phyloP scores from a whole-genome alignment of 2,329 filamentous ascomycete species.

The Cladosporium colombiae region DNA sequence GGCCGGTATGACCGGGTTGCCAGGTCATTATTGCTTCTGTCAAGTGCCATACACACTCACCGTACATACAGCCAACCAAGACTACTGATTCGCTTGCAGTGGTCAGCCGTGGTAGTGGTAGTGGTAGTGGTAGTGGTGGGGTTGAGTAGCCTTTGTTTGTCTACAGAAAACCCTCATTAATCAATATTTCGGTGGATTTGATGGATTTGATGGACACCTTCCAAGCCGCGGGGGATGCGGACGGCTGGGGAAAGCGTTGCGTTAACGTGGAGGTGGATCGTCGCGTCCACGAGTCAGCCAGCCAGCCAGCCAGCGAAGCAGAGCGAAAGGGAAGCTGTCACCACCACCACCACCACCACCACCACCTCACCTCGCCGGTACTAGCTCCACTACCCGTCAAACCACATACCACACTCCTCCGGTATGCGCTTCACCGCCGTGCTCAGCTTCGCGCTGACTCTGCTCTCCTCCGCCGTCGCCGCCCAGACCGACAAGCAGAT shows the following conservation, averaged over 20 bases:
- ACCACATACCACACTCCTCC: constrained; percentile 7
- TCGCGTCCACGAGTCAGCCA: background rate
- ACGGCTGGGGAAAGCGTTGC: background rate
- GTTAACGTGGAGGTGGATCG: background rate
- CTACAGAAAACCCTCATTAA: background rate
- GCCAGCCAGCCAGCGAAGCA: background rate
- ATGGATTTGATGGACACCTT: background rate
- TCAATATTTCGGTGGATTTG: constrained; percentile 12
- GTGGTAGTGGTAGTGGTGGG: too few species aligned
- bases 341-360: background rate
- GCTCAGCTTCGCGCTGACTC: constrained; percentile 38
- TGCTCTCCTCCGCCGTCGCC: constrained; percentile 39
- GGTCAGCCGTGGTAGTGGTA: background rate
- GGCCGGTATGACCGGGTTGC: background rate
- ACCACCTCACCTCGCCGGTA: background rate
- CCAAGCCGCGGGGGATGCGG: background rate
- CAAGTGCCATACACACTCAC: background rate
- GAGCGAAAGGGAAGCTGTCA: background rate
- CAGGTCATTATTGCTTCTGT: background rate
- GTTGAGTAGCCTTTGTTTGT: background rate
- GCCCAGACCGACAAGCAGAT: constrained; percentile 32
- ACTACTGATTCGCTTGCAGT: background rate
- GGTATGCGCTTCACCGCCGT: constrained; percentile 41
- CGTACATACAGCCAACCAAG: background rate
- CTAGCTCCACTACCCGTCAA: background rate